Base-by-base conservation (phyloP, 2,329 filamentous ascomycete species). In the Xylaria digitata region DNA sequence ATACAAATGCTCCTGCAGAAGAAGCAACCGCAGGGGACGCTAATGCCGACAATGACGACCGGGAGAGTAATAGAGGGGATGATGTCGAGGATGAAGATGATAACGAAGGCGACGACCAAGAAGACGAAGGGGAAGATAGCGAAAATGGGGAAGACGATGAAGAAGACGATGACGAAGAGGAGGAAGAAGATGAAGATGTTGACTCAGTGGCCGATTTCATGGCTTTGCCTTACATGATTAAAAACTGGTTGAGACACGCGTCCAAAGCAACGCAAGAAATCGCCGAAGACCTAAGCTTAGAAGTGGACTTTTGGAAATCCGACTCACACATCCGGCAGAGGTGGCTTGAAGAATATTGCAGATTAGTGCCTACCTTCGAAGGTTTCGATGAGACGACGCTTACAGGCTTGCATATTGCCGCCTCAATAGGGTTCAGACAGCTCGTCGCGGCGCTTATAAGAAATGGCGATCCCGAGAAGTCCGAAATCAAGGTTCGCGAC, bases 211-310 rank as follows among this genome's bases (percentile, higher is more conserved):
- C 46, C 1, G 67, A 65, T 4, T 71, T 73, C 2, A 71, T 66
- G 15, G 78, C 74, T n/a, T 57, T 78, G 19, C 70, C 75, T 7
- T 82, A 82, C 21, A 75, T 80, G 4, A 75, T 82, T 4, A 81
- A 80, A 54, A 69, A 82, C 42, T 82, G 81, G 81, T 72, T 82
- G 2, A 73, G 77, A 6, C 81, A 82, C 57, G 81, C 79, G 1
- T 78, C 79, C 48, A 80, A 80, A 55, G 80, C 81, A 19, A 82
- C 81, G 0, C 66, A 73, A 3, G 80, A 82, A 55, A 80, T 82
- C n/a, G 80, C 80, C 0, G 80, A 82, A 40, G 77, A 77, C 9
- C 69, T 82, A 1, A 80, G 79, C 60, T 53, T 73, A 7, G 80
- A 82, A 43, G 61, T 75, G 6, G 76, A 79, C 9, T 82, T 82